Base-by-base conservation (phyloP, 441 rosid species). In the Gossypium schwendimanii region DNA sequence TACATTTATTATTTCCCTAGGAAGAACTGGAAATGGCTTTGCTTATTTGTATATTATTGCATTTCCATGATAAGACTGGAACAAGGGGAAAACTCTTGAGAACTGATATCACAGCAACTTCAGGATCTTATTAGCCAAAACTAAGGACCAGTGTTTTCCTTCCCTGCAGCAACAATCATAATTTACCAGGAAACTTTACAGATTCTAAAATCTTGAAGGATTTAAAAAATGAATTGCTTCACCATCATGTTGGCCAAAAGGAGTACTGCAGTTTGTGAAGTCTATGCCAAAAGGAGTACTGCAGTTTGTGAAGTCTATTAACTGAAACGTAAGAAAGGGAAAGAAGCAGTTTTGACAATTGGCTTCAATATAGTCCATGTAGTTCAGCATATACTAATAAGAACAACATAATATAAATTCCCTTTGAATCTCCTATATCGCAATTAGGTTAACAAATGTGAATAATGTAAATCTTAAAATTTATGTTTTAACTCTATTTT, bases 361-460 rank as follows among this genome's bases (percentile, higher is more conserved):
- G 12, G 3, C 9, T 3, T 23, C 47, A 5, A 47, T 26, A 47
- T 49, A 24, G 24, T 50, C 17, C 60, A 50, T 44, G 6, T 50
- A 6, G 24, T 20, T 63, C 31, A 63, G 69, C 52, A 41, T 63
- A 63, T 7, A 6, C 10, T 5, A 12, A 44, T 12, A 12, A 21
- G 10, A 21, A 44, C 11, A 63, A 64, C 17, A 26, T 47, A n/a
- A 26, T 3, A 28, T 5, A 65, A 45, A 65, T 2, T 65, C 39
- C 28, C 20, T 24, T 23, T 10, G 23, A 65, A 23, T 45, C 39
- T 65, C n/a, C 69, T 79, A 0, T 85, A 79, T 70, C 69, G 76
- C 1, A 82, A 79, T 61, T 57, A 84, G 21, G 84, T 78, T 15
- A 86, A 79, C 66, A 80, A 79, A 61, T 69, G 74, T 15, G 44